Conservation (phyloP, 164 flowering plant genomes). For the Sedum album region DNA sequence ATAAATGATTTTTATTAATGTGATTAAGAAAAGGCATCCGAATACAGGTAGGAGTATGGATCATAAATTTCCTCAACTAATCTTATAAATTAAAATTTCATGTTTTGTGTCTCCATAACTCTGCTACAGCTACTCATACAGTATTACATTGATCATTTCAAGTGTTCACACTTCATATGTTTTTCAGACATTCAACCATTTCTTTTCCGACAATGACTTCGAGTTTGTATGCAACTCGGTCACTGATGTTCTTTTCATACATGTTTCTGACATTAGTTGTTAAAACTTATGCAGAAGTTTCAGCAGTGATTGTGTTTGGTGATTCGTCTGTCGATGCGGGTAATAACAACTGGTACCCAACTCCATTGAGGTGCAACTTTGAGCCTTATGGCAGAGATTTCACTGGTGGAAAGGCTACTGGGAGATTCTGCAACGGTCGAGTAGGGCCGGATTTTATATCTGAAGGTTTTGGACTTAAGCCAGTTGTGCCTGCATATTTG, state of each 20-base stretch:
- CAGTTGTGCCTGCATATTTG: conserved; percentile 39
- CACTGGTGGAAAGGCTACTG: conserved; percentile 32
- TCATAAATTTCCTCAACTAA: neutral
- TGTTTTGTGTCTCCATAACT: no score
- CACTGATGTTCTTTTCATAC: neutral
- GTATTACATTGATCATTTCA: neutral
- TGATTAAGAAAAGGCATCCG: neutral
- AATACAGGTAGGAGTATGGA: neutral
- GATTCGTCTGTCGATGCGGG: conserved; percentile 49
- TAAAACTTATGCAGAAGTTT: conserved; percentile 15
- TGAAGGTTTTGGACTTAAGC: conserved; percentile 37
- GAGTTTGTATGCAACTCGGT: neutral
- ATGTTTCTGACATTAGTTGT: conserved; percentile 10
- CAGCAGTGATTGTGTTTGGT: conserved; percentile 44
- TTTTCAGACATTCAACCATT: neutral
- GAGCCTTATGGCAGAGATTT: conserved; percentile 47
- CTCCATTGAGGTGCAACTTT: conserved; percentile 40
- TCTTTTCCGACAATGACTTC: neutral
- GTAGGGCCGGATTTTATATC: conserved; percentile 43
- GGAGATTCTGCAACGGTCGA: conserved; percentile 47
- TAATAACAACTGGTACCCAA: conserved; percentile 36
- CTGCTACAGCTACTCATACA: neutral
- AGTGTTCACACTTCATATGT: conserved; percentile 3
- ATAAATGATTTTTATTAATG: neutral
- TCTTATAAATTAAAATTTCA: neutral